These are phyloP conservation scores for Claviceps maximensis DNA, from an alignment of 2,329 filamentous ascomycete species.

Conservation along the genomic window DNA sequence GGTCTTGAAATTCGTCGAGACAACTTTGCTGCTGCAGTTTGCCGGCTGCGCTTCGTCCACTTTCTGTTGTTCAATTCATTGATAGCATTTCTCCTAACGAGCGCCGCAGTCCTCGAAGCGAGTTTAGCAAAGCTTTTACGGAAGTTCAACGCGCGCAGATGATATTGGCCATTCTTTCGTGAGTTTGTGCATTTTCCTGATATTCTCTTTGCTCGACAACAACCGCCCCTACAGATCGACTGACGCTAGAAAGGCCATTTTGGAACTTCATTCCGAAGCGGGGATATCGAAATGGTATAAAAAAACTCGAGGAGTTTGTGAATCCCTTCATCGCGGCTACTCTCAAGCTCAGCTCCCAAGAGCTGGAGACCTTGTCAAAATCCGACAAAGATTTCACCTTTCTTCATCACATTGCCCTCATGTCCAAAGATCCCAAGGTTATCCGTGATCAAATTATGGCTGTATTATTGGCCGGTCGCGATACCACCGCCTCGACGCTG, in stretches of 20 bases:
- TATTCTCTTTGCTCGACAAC: background rate
- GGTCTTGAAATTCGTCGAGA: background rate
- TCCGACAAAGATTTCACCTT: constrained; percentile 68
- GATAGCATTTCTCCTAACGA: background rate
- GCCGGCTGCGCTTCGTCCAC: background rate
- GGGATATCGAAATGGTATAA: constrained; percentile 50
- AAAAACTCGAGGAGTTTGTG: constrained; percentile 62
- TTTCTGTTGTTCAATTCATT: background rate
- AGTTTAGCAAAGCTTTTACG: constrained; percentile 71
- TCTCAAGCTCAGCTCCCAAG: constrained; percentile 52
- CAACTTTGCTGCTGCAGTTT: too few species aligned
- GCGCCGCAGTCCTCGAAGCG: constrained; percentile 30
- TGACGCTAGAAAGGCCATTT: constrained; percentile 39
- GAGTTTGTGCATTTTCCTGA: background rate
- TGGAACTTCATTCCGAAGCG: constrained; percentile 48
- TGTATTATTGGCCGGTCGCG: constrained; percentile 70
- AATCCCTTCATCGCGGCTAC: constrained; percentile 65
- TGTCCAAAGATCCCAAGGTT: constrained; percentile 58
- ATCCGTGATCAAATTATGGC: constrained; percentile 78
- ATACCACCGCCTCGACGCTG: constrained; percentile 74
- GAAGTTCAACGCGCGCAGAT: constrained; percentile 62
- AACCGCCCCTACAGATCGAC: too few species aligned
- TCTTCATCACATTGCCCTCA: constrained; percentile 69
- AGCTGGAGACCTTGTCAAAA: constrained; percentile 57
- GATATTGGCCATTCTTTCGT: constrained; percentile 11